Evolutionary conservation across 1,284 basidiomycete species (phyloP).

Genomic region (Trichosporon ovoides): DNA sequence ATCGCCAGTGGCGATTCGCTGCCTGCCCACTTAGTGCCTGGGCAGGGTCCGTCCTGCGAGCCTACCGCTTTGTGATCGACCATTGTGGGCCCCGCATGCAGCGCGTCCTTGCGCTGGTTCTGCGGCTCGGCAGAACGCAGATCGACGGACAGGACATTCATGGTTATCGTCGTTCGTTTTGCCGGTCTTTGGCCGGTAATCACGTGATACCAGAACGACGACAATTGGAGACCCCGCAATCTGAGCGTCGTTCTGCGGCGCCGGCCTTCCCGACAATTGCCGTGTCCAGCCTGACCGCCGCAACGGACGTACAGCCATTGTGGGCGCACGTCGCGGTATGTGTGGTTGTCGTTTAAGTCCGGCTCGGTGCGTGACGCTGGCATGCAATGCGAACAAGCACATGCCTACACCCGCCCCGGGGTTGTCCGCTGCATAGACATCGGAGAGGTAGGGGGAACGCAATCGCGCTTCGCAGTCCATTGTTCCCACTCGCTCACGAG

Average conservation of each 20-base stretch:
- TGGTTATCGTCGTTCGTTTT: no score
- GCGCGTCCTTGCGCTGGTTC: no score
- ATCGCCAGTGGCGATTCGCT: background rate
- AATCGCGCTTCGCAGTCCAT: background rate
- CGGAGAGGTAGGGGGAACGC: background rate
- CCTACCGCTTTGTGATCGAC: background rate
- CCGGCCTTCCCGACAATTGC: no score
- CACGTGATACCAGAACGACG: no score
- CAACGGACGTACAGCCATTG: no score
- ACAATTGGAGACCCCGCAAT: no score
- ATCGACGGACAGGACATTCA: no score
- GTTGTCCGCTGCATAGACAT: background rate
- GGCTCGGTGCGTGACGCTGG: background rate
- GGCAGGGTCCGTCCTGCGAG: background rate
- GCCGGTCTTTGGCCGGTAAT: no score
- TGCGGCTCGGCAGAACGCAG: no score
- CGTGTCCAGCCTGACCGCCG: no score
- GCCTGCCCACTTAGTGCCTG: background rate
- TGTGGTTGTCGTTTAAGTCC: background rate
- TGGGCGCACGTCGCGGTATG: background rate
- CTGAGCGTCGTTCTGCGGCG: no score
- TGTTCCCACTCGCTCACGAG: background rate
- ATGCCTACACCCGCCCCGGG: slow-evolving; percentile 3
- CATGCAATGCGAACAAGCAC: background rate
- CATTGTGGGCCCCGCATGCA: background rate